Base-by-base conservation (phyloP, 139 green algal genomes). In the Volvox reticuliferus region DNA sequence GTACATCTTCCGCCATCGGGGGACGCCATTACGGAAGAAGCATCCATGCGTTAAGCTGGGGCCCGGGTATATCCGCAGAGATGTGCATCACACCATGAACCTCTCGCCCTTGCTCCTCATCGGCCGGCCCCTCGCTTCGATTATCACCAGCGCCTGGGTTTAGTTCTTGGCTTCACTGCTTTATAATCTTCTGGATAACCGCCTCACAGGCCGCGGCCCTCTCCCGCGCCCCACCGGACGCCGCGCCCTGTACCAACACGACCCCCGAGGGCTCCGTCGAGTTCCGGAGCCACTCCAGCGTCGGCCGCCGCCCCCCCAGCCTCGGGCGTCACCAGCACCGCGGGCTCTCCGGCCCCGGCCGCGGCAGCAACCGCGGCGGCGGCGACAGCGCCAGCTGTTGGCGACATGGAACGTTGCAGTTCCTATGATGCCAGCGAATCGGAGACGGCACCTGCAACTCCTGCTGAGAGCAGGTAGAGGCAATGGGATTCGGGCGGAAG, bases 381-480 rank as follows among this genome's bases (percentile, higher is more conserved):
- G 26, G 79, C 33, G 79, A 26, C 44, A 12, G 19, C 1, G 44
- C 24, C 44, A 55, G 44, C 44, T 55, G 9, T 24, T 24, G 79
- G 79, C 44, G 80, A 73, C 26, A 16, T 30, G 5, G 81, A 87
- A 20, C 82, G 82, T 12, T 65, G 65, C 82, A 67, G 65, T 35
- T 88, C 82, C 2, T 36, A 71, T 2, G 82, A 88, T 14, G 82
- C 65, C 65, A 88, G 82, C 65, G 82, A 79, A 32, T 26, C 68
- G 12, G 84, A 89, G 12, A 81, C 84, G 36, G 84, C 20, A 1
- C 2, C 68, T 9, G 28, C 84, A 26, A 89, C 84, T 9, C 84
- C 84, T 12, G 84, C 68, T 28, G 84, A 81, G 3, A 65, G 84
- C 36, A 50, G 84, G 84, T 89, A 44, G 28, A 65, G 77, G 26